Evolutionary conservation across 2,329 filamentous ascomycete species (phyloP).

Genomic region (Chalara sp.): DNA sequence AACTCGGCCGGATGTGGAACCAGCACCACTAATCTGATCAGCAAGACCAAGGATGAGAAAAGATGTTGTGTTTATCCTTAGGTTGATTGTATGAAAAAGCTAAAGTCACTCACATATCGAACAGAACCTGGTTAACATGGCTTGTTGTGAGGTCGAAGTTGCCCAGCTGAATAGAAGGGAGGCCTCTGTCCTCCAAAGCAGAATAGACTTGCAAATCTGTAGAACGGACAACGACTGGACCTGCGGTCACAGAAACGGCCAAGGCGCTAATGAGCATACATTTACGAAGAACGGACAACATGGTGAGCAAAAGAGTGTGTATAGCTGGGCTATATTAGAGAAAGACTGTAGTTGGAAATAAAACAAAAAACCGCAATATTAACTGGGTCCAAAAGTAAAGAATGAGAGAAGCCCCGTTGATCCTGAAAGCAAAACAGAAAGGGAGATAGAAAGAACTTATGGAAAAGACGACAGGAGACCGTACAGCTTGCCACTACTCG

Average conservation of each 20-base stretch:
- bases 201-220: neutral
- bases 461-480: too few species aligned
- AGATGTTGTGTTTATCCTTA: too few species aligned
- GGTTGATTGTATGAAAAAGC: too few species aligned
- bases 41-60: too few species aligned
- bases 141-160: conserved; percentile 6
- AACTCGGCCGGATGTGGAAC: neutral
- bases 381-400: neutral
- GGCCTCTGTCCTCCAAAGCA: neutral
- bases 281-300: neutral
- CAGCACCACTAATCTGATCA: conserved; percentile 2
- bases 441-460: too few species aligned
- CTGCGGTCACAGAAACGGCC: conserved; percentile 1
- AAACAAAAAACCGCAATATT: neutral
- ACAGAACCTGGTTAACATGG: conserved; percentile 11
- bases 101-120: conserved; percentile 13
- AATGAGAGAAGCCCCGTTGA: neutral
- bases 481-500: too few species aligned
- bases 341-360: conserved; percentile 6
- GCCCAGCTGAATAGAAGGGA: conserved; percentile 4
- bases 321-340: neutral
- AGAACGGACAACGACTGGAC: conserved; percentile 1
- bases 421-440: too few species aligned
- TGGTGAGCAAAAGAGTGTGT: neutral
- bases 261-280: neutral